These are phyloP conservation scores for Fusarium agapanthi DNA, from an alignment of 2,329 filamentous ascomycete species.

Conservation along the genomic window DNA sequence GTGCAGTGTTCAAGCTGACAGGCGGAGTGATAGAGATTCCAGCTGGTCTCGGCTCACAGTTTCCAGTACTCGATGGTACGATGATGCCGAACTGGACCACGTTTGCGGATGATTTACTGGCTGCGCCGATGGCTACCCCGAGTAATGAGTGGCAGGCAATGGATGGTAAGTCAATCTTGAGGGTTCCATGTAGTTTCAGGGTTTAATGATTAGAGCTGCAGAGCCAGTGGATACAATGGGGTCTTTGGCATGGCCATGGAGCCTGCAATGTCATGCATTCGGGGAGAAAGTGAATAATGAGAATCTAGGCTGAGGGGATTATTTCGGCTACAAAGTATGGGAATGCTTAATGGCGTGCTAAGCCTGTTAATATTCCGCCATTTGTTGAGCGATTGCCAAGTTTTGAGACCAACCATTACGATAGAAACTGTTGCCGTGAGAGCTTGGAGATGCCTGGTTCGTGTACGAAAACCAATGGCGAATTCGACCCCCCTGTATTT, in stretches of 20 bases:
- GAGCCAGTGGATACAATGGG: not conserved
- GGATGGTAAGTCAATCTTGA: not conserved
- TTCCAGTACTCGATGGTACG: not conserved
- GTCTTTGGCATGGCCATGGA: slow-evolving; percentile 2
- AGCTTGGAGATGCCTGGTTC: not conserved
- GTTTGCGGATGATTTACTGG: not conserved
- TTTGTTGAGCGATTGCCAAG: too few species aligned
- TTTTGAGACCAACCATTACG: not conserved
- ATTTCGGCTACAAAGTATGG: too few species aligned
- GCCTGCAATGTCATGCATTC: not conserved
- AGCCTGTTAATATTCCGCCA: too few species aligned
- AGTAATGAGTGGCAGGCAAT: not conserved
- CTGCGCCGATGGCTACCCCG: not conserved
- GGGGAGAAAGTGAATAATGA: too few species aligned
- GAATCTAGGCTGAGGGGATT: too few species aligned
- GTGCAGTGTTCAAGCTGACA: not conserved
- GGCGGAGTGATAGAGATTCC: not conserved
- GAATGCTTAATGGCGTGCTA: too few species aligned
- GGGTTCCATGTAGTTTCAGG: not conserved
- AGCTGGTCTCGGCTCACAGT: not conserved
- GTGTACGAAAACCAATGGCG: not conserved
- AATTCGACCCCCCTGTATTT: not conserved
- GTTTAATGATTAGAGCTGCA: not conserved
- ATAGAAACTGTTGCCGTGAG: not conserved
- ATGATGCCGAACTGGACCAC: slow-evolving; percentile 7